Conservation (phyloP, 2,329 filamentous ascomycete genomes). For the Cladosporium sp. region DNA sequence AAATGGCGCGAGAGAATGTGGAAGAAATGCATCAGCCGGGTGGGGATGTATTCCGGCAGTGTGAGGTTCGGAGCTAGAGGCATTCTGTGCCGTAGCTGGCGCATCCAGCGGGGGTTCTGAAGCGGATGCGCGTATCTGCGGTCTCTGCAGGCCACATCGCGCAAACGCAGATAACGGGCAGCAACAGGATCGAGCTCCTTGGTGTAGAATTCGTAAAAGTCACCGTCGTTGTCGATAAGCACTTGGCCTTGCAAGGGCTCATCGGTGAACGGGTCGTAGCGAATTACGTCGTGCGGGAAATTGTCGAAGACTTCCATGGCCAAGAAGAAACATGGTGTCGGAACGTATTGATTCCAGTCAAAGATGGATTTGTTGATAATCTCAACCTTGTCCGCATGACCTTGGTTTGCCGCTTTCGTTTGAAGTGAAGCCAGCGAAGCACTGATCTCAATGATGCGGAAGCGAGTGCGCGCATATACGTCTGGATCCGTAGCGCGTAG, state of each 20-base stretch:
- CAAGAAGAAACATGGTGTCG: conserved; percentile 92
- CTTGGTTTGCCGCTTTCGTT: conserved; percentile 62
- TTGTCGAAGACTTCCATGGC: conserved; percentile 99
- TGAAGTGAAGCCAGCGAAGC: conserved; percentile 74
- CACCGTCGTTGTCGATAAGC: conserved; percentile 75
- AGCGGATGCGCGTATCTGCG: conserved; percentile 61
- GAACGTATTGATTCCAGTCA: conserved; percentile 84
- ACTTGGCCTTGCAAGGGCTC: conserved; percentile 83
- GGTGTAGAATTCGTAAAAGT: conserved; percentile 93
- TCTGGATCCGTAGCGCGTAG: conserved; percentile 84
- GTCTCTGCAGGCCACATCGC: conserved; percentile 65
- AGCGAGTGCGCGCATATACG: conserved; percentile 90
- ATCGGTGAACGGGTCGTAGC: conserved; percentile 80
- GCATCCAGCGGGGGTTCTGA: conserved; percentile 49
- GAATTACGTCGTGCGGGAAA: conserved; percentile 89
- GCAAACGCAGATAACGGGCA: conserved; percentile 75
- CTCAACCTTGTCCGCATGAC: conserved; percentile 80
- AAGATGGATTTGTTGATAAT: conserved; percentile 95
- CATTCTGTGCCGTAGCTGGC: conserved; percentile 58
- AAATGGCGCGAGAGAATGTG: conserved; percentile 84
- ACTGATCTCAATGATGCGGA: conserved; percentile 94
- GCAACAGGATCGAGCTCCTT: conserved; percentile 76
- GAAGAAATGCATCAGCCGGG: conserved; percentile 93
- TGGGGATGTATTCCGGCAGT: conserved; percentile 87
- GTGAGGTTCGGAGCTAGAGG: conserved; percentile 75